Conservation (phyloP, 306 rosid species). For the Canavalia gladiata region DNA sequence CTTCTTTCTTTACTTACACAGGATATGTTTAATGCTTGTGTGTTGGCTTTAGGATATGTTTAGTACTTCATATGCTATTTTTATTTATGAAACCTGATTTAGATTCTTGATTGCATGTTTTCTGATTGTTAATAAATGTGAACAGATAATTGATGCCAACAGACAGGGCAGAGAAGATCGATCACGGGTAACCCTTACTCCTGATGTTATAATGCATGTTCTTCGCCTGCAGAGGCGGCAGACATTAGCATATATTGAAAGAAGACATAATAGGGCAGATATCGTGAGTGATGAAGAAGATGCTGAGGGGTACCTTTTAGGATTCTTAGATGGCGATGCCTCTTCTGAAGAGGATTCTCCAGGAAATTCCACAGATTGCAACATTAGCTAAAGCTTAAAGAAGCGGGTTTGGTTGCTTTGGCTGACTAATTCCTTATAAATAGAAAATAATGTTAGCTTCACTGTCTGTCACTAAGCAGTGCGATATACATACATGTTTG, state of each 20-base stretch:
- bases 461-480: conserved; percentile 1
- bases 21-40: conserved; percentile 23
- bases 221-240: conserved; percentile 70
- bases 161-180: conserved; percentile 62
- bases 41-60: conserved; percentile 17
- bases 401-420: conserved; percentile 21
- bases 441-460: conserved; percentile 17
- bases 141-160: conserved; percentile 63
- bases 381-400: conserved; percentile 56
- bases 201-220: conserved; percentile 63
- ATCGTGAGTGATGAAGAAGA: conserved; percentile 60
- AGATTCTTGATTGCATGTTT: conserved; percentile 21
- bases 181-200: conserved; percentile 54
- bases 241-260: conserved; percentile 54
- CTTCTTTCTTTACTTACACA: background rate
- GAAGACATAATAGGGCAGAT: conserved; percentile 54
- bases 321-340: conserved; percentile 47
- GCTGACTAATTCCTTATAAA: conserved; percentile 28
- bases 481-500: background rate
- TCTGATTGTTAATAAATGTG: conserved; percentile 31
- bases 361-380: conserved; percentile 54
- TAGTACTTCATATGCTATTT: conserved; percentile 15
- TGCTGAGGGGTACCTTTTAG: conserved; percentile 44
- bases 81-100: conserved; percentile 19
- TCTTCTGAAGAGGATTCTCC: conserved; percentile 56